Evolutionary conservation across 2,329 filamentous ascomycete genomes (phyloP), one percentile per base, ranked within the genome.

Genomic region (Paecilomyces dactylethromorphus): DNA sequence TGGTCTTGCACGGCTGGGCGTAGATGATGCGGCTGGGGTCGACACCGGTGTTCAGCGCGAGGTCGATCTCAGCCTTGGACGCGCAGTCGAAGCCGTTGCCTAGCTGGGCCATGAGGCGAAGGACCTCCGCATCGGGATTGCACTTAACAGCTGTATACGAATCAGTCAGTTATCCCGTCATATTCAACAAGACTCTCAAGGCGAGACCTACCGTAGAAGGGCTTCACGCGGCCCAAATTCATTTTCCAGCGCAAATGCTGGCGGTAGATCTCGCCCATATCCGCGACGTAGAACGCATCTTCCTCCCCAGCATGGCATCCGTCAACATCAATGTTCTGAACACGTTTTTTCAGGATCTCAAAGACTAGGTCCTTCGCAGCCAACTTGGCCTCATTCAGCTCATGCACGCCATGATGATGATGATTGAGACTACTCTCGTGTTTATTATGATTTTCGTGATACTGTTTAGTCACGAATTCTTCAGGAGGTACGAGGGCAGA

Each of bases 1-100:
- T 96, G 70, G 94, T 99, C 87, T 99, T 99, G 89, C 94, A 97
- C 58, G 94, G 94, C 80, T 99, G 94, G 55, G 94, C 94, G 73
- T 97, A 99, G 79, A 99, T 97, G 81, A 99, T 95, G 75, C 93
- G 92, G 65, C 87, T 85, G 12, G 94, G 90, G 71, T 90, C 87
- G 65, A 96, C 84, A 67, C 92, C 92, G 74, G 92, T 84, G 70
- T 84, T 82, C 57, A 97, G 82, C 62, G 97, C 89, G 75, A 92
- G 87, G 75, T 99, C 92, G 68, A 99, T 97, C 80, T 99, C 94
- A 65, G 88, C 84, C 84, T 97, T 97, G 77, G 93, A 97, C 63
- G 94, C 94, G 78, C 94, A 99, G 78, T 99, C 94, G 75, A 99
- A 99, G 69, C 94, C 94, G 64, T 91, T 92, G 70, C 93, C 94